A percentile compares a stretch with the other conserved stretches of the same genome.
phyloP scores from a whole-genome alignment of 257 asterid genomes.

The Marsdenia floribunda region DNA sequence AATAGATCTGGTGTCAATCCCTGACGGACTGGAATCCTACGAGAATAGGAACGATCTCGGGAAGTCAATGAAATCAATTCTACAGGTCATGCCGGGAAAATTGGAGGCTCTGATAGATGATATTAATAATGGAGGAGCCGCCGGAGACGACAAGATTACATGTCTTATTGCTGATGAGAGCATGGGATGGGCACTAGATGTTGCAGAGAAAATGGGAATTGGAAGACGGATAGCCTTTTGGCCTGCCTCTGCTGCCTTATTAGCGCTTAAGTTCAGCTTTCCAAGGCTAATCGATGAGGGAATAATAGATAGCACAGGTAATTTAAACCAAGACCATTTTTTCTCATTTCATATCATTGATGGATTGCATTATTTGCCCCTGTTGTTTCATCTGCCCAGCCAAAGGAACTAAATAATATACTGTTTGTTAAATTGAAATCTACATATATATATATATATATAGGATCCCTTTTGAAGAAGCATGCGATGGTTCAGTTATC shows the following conservation, averaged over 20 bases:
- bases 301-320: slow-evolving; percentile 42
- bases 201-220: slow-evolving; percentile 41
- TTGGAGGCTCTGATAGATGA: slow-evolving; percentile 37
- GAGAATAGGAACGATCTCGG: slow-evolving; percentile 52
- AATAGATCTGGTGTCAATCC: slow-evolving; percentile 41
- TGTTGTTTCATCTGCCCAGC: not conserved
- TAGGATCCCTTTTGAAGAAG: slow-evolving; percentile 36
- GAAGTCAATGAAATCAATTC: slow-evolving; percentile 21
- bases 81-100: slow-evolving; percentile 38
- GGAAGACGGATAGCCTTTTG: slow-evolving; percentile 35
- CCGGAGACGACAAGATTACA: slow-evolving; percentile 23
- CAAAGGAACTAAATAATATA: too few relatives aligned
- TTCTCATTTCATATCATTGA: not conserved
- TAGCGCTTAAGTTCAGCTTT: slow-evolving; percentile 26
- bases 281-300: slow-evolving; percentile 45
- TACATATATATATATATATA: too few relatives aligned
- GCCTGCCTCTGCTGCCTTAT: slow-evolving; percentile 33
- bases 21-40: slow-evolving; percentile 53
- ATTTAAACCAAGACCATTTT: not conserved
- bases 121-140: slow-evolving; percentile 13
- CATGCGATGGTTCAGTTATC: slow-evolving; percentile 32
- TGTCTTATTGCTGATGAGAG: slow-evolving; percentile 45
- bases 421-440: not conserved
- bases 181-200: slow-evolving; percentile 40
- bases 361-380: not conserved